These are phyloP conservation scores for Ophiostoma triangulosporum DNA, from an alignment of 2,329 filamentous ascomycete genomes.

Conservation along the genomic window DNA sequence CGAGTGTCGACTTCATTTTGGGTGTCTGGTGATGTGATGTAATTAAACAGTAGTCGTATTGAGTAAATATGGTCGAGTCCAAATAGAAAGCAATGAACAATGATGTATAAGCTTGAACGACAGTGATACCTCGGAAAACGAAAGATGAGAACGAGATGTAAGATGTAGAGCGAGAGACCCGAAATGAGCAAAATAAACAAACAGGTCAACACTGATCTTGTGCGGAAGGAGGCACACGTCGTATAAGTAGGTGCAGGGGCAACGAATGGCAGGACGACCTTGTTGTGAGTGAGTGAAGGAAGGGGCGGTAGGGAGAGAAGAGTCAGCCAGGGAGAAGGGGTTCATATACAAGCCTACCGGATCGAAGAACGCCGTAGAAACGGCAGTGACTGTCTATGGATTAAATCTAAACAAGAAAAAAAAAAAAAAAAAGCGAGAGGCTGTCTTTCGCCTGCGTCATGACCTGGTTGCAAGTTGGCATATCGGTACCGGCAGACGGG, in stretches of 20 bases:
- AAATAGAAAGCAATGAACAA: not conserved
- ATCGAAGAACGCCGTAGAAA: not conserved
- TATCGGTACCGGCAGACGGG: not conserved
- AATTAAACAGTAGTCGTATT: not conserved
- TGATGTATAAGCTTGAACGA: not conserved
- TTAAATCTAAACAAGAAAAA: not conserved
- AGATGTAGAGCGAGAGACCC: no score
- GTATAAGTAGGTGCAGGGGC: not conserved
- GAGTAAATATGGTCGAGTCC: not conserved
- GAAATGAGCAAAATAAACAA: not conserved
- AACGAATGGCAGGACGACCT: not conserved
- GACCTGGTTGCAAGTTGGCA: not conserved
- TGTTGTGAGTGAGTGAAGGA: not conserved
- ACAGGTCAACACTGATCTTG: not conserved
- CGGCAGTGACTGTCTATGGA: not conserved
- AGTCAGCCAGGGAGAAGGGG: not conserved
- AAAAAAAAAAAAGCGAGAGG: not conserved
- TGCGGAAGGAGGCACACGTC: not conserved
- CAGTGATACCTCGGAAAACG: not conserved
- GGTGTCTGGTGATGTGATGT: not conserved
- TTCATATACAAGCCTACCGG: not conserved
- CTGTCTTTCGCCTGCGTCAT: not conserved
- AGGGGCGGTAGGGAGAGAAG: not conserved
- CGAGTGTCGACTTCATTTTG: constrained; percentile 24
- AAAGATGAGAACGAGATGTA: not conserved